Base-by-base conservation (phyloP, 768 basidiomycete genomes). In the Hydnomerulius pinastri region DNA sequence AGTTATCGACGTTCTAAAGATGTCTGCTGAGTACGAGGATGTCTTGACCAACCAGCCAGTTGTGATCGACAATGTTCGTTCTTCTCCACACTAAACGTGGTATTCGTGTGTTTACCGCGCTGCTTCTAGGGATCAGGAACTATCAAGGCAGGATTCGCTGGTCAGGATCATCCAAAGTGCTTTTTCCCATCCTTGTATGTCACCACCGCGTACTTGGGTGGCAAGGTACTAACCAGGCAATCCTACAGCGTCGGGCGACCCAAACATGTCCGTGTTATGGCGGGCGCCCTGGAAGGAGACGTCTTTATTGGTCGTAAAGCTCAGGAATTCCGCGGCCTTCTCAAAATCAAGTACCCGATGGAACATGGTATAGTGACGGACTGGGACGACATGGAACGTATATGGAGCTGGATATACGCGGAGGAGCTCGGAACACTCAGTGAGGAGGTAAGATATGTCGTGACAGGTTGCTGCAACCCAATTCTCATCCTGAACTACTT, bases 351-450 rank as follows among this genome's bases (percentile, higher is more conserved):
- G 71, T 99, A 98, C 66, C 97, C 97, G 23, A 98, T 99, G 87
- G 92, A 96, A 67, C 97, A 98, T 69, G 97, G 97, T 11, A 94
- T 99, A 52, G 97, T 99, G 8, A 96, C 91, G 30, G 92, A 99
- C 74, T 99, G 97, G 96, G 97, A 99, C 66, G 97, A 99, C 66
- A 99, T 99, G 97, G 97, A 99, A 69, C 85, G 91, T 53, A 98
- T 99, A 79, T 99, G 97, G 97, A 89, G 81, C 57, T 95, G 92
- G 87, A 90, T 98, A 40, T 99, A 98, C 66, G 86, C 90, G 18
- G 94, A 98, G 66, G 96, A 97, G 65, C 76, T 98, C 38, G 90
- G 92, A 18, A 97, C 95, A 4, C 74, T 98, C 59, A 95, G 92
- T 65, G 97, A 98, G 77, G 96, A 98, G 85, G 96, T 96, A 55